These are phyloP conservation scores for Pilaira anomala DNA, from an alignment of 192 early-diverging fungal species.

Conservation along the genomic window DNA sequence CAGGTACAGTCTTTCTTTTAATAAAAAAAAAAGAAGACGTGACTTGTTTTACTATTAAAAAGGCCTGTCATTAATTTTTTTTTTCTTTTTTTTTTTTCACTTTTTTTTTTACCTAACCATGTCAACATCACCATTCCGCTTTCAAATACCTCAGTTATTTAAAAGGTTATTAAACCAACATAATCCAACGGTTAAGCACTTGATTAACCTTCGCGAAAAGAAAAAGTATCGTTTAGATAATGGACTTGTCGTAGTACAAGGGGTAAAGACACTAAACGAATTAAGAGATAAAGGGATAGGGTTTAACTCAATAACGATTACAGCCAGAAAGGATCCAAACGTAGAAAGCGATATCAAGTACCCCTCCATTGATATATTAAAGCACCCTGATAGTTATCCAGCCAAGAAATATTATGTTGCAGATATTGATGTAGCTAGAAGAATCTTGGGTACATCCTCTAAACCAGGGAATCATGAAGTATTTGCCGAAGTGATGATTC, in stretches of 20 bases:
- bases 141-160: constrained; percentile 15
- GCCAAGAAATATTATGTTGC: constrained; percentile 43
- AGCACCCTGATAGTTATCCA: constrained; percentile 24
- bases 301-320: constrained; percentile 24
- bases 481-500: constrained; percentile 46
- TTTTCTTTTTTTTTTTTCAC: neutral
- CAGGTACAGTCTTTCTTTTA: neutral
- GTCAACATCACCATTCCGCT: constrained; percentile 4
- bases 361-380: constrained; percentile 20
- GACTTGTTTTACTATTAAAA: neutral
- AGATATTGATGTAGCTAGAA: constrained; percentile 35
- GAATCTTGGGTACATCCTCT: constrained; percentile 48
- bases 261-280: constrained; percentile 27
- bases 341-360: constrained; percentile 19
- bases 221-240: constrained; percentile 33
- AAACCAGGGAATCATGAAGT: constrained; percentile 38
- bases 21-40: neutral
- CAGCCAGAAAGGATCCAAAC: constrained; percentile 15
- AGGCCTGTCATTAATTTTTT: neutral
- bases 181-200: constrained; percentile 28
- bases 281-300: constrained; percentile 13
- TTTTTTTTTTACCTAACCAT: neutral
- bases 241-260: constrained; percentile 28
- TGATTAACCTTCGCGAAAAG: constrained; percentile 28
- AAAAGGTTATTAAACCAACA: constrained; percentile 8